Conservation (phyloP, 306 rosid species). For the Begonia loranthoides region DNA sequence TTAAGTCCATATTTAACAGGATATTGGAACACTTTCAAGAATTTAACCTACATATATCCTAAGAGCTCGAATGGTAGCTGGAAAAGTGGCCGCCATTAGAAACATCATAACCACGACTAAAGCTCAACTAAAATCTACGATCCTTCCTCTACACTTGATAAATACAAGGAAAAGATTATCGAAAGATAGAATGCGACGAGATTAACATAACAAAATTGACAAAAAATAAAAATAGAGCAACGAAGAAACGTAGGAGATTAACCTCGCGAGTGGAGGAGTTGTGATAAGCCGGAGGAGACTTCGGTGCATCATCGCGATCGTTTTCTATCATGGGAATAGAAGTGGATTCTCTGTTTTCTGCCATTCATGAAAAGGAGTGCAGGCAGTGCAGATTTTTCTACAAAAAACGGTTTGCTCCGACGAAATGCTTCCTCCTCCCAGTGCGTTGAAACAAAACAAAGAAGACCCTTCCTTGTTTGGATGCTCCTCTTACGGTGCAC, state of each 20-base stretch:
- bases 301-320: conserved; percentile 66
- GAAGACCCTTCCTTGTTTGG: not conserved
- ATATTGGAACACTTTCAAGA: too few species aligned
- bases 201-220: not conserved
- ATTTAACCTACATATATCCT: too few species aligned
- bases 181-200: not conserved
- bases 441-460: not conserved
- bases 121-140: not conserved
- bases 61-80: too few species aligned
- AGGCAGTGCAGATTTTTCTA: not conserved
- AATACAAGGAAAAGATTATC: too few species aligned
- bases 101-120: not conserved
- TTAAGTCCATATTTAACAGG: too few species aligned
- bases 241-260: not conserved
- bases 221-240: not conserved
- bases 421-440: not conserved
- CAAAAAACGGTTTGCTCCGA: not conserved
- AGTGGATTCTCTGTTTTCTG: conserved; percentile 64
- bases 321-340: conserved; percentile 63
- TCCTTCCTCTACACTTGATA: too few species aligned
- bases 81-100: too few species aligned
- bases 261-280: conserved; percentile 88
- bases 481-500: not conserved
- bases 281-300: conserved; percentile 65
- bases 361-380: conserved; percentile 26